Evolutionary conservation across 2,329 filamentous ascomycete species (phyloP).

Genomic region (Arachnopeziza araneosa): DNA sequence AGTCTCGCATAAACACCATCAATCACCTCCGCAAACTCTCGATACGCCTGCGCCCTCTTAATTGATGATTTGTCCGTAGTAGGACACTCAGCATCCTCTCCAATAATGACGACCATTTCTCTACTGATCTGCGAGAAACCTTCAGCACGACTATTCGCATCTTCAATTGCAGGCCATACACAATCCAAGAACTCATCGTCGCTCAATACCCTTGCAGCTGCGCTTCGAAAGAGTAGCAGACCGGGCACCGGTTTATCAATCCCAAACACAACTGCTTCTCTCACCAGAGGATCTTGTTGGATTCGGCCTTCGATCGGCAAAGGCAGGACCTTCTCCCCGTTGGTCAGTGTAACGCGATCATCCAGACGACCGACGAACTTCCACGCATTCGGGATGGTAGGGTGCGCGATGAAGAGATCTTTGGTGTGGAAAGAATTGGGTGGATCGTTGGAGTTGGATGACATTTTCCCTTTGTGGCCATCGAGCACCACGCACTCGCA

Average conservation of each 20-base stretch:
- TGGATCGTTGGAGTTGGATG: conserved; percentile 38
- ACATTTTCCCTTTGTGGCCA: conserved; percentile 34
- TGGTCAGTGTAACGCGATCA: conserved; percentile 40
- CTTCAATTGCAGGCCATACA: conserved; percentile 46
- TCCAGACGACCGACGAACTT: conserved; percentile 42
- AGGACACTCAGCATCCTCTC: conserved; percentile 37
- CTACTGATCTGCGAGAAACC: conserved; percentile 47
- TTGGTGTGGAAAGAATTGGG: conserved; percentile 40
- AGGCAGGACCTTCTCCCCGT: conserved; percentile 45
- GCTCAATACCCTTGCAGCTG: conserved; percentile 36
- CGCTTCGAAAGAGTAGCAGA: conserved; percentile 43
- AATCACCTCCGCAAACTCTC: conserved; percentile 40
- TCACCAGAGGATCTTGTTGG: conserved; percentile 44
- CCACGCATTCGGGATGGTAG: conserved; percentile 37
- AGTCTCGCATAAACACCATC: conserved; percentile 34
- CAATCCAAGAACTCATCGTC: conserved; percentile 41
- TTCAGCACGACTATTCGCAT: conserved; percentile 45
- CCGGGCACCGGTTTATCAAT: conserved; percentile 47
- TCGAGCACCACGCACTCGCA: conserved; percentile 30
- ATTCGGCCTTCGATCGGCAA: conserved; percentile 47
- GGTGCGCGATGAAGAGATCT: conserved; percentile 40
- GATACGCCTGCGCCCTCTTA: conserved; percentile 45
- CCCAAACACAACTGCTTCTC: conserved; percentile 54
- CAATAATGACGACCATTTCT: conserved; percentile 48
- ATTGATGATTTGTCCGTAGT: conserved; percentile 49